Evolutionary conservation across 1,284 basidiomycete species (phyloP), one percentile per base, ranked within the genome.

Genomic region (Leccinum variabile): DNA sequence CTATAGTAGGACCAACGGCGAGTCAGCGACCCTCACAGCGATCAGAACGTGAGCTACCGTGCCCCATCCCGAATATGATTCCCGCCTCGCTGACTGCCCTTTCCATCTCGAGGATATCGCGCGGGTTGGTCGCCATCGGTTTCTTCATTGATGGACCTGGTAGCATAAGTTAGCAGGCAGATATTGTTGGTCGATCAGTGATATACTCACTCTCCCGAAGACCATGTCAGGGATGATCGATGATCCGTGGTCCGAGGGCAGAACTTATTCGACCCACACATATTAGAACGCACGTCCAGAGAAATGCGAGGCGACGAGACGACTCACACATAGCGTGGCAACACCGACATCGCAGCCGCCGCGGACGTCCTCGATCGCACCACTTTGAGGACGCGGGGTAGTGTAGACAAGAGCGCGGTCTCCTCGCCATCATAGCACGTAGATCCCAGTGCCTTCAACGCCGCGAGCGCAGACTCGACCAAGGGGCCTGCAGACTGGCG

Each of bases 171-270:
- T 25, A 25, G 25, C 25, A 25, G 25, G 25, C 25, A 25, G 25
- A 25, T 25, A 25, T 25, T 25, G 25, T 25, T 25, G 25, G 25
- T 25, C 25, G 25, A 25, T 25, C 25, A 25, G 3, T 25, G 25
- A 25, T 25, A 25, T 25, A 25, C 25, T 25, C 25, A 25, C 25
- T 25, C 25, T 25, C 25, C 25, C 25, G 25, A 25, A 25, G 25
- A 25, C 25, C 25, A 25, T 25, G 25, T 25, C 25, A 22, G 18
- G 18, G 18, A 22, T 22, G 18, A 22, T 22, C 18, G 18, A 97
- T 93, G 56, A 93, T 81, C 0, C 95, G 88, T 22, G 94, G 92
- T 0, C 92, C 93, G n/a, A 96, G 83, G 60, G 87, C 88, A 18
- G 81, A 75, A 25, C 92, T 94, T 54, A 66, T 44, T 44, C 32